Evolutionary conservation across 768 basidiomycete genomes (phyloP).

Genomic region (Mycena polygramma): DNA sequence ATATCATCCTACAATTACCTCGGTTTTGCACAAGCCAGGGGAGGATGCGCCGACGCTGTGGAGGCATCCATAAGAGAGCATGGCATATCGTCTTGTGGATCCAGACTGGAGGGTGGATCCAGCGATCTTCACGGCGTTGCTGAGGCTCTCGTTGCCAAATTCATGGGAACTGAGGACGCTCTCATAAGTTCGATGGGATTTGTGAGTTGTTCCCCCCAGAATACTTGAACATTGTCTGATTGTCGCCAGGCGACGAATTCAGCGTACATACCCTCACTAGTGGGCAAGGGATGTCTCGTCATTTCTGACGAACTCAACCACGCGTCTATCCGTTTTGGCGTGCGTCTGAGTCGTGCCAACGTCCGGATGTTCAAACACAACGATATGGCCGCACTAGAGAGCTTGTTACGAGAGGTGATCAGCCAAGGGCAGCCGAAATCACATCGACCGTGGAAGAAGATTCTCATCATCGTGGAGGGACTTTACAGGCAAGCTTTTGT

Average conservation of each 20-base stretch:
- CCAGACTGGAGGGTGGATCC: conserved; percentile 87
- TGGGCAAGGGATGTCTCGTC: conserved; percentile 92
- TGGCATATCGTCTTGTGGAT: conserved; percentile 82
- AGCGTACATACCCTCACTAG: conserved; percentile 91
- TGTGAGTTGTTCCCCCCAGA: background rate
- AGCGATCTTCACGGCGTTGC: conserved; percentile 84
- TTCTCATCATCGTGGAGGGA: conserved; percentile 93
- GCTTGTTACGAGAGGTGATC: conserved; percentile 88
- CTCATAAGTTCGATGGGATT: conserved; percentile 96
- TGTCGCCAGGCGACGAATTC: conserved; percentile 80
- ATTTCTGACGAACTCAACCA: conserved; percentile 99
- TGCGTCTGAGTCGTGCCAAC: conserved; percentile 87
- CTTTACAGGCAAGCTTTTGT: no score
- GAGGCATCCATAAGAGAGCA: conserved; percentile 86
- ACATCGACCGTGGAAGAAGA: conserved; percentile 99
- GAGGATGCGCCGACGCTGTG: conserved; percentile 95
- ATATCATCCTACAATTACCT: conserved; percentile 99
- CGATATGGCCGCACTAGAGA: conserved; percentile 87
- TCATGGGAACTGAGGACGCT: conserved; percentile 91
- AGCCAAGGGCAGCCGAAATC: conserved; percentile 98
- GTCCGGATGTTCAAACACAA: conserved; percentile 98
- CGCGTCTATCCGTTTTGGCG: conserved; percentile 95
- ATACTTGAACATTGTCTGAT: background rate
- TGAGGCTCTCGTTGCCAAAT: conserved; percentile 90
- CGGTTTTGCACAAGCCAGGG: conserved; percentile 94